These are phyloP conservation scores for Coemansia sp. DNA, from an alignment of 192 early-diverging fungal genomes.

Conservation along the genomic window DNA sequence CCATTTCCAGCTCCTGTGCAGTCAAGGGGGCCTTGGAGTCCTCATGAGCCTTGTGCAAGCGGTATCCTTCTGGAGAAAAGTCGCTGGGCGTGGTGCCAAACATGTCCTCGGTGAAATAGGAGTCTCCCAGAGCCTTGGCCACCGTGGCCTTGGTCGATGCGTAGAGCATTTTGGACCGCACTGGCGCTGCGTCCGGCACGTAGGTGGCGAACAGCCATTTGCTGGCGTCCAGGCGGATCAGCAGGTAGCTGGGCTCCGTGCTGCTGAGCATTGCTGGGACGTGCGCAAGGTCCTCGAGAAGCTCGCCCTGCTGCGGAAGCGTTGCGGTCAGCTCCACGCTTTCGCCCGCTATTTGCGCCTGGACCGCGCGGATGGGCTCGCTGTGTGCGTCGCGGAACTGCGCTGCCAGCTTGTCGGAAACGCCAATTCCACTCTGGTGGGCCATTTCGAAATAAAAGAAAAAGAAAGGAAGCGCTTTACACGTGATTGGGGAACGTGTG, in stretches of 20 bases:
- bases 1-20: slow-evolving; percentile 78
- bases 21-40: slow-evolving; percentile 77
- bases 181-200: slow-evolving; percentile 76
- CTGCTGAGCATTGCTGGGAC: slow-evolving; percentile 55
- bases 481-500: not conserved
- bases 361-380: slow-evolving; percentile 41
- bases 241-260: slow-evolving; percentile 62
- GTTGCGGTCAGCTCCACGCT: slow-evolving; percentile 43
- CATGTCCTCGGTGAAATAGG: slow-evolving; percentile 76
- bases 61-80: slow-evolving; percentile 34
- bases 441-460: slow-evolving; percentile 20
- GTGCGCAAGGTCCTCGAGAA: slow-evolving; percentile 57
- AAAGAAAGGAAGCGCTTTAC: not conserved
- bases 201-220: slow-evolving; percentile 75
- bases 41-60: slow-evolving; percentile 24
- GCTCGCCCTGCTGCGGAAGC: slow-evolving; percentile 34
- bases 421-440: slow-evolving; percentile 49
- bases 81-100: slow-evolving; percentile 63
- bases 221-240: slow-evolving; percentile 60
- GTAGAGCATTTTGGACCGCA: slow-evolving; percentile 94
- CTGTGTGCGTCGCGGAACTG: slow-evolving; percentile 21
- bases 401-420: slow-evolving; percentile 20
- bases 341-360: slow-evolving; percentile 53
- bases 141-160: slow-evolving; percentile 81
- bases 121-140: slow-evolving; percentile 75